Evolutionary conservation across 768 basidiomycete genomes (phyloP).

Genomic region (Boletus bicolor): DNA sequence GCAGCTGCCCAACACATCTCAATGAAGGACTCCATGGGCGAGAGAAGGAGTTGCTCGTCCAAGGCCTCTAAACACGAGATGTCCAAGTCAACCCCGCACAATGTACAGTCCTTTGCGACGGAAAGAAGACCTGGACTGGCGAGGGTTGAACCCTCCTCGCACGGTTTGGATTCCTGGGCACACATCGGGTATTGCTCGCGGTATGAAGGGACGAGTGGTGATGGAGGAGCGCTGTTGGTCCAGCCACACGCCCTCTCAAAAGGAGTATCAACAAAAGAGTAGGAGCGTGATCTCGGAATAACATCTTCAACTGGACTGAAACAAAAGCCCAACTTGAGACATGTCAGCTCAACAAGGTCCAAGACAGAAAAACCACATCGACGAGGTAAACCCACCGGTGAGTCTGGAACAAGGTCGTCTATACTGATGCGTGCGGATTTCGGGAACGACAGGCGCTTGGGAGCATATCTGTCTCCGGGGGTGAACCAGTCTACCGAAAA

Average conservation of each 20-base stretch:
- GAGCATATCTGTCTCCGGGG: conserved; percentile 25
- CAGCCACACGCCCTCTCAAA: conserved; percentile 21
- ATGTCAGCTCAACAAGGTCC: conserved; percentile 4
- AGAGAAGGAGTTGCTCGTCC: conserved; percentile 39
- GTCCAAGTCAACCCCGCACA: conserved; percentile 35
- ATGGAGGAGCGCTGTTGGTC: conserved; percentile 18
- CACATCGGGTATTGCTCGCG: conserved; percentile 9
- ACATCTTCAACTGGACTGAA: conserved; percentile 19
- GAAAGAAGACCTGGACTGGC: conserved; percentile 10
- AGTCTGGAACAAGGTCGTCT: conserved; percentile 29
- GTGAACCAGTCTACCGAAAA: conserved; percentile 32
- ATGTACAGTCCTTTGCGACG: conserved; percentile 23
- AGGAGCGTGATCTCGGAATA: conserved; percentile 6
- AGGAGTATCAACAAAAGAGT: conserved; percentile 13
- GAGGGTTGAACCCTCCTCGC: neutral
- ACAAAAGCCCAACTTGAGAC: conserved; percentile 23
- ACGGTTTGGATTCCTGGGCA: conserved; percentile 1
- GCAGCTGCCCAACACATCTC: conserved; percentile 41
- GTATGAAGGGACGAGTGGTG: conserved; percentile 1
- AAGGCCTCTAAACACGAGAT: conserved; percentile 34
- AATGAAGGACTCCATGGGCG: conserved; percentile 38
- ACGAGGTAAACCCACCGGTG: conserved; percentile 20
- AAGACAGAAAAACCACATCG: neutral
- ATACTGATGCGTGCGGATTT: conserved; percentile 32
- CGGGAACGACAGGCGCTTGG: conserved; percentile 33